phyloP scores from a whole-genome alignment of 106 monocot genomes.

The Hemerocallis citrina region DNA sequence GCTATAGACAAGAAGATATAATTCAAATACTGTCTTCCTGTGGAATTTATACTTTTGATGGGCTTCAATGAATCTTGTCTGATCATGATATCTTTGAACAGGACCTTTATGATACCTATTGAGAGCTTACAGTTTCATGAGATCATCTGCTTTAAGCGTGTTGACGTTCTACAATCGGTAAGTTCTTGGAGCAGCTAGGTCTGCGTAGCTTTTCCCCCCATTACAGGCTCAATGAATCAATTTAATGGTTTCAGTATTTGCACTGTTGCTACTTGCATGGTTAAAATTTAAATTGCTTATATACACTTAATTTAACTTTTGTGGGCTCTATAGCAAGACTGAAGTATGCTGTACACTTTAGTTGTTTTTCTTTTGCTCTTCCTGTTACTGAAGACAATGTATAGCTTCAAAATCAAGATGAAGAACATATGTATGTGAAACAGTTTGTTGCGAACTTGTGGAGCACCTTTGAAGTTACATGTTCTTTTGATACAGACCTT shows the following conservation, averaged over 20 bases:
- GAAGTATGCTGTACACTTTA: neutral
- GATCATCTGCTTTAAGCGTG: conserved; percentile 77
- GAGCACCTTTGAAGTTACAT: neutral
- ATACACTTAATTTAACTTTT: neutral
- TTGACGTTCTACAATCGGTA: conserved; percentile 57
- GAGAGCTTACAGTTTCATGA: conserved; percentile 75
- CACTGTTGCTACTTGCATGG: neutral
- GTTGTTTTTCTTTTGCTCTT: neutral
- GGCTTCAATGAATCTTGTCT: neutral
- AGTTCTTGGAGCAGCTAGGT: conserved; percentile 16
- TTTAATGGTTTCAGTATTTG: too few species aligned
- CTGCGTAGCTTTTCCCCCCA: neutral
- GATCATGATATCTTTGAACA: conserved; percentile 25
- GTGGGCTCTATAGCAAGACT: neutral
- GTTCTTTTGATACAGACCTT: too few species aligned
- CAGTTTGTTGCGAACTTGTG: neutral
- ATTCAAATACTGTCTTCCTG: too few species aligned
- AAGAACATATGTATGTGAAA: neutral
- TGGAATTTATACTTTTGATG: neutral
- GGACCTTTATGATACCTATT: conserved; percentile 65
- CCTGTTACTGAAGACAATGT: neutral
- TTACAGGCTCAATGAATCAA: too few species aligned
- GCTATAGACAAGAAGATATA: too few species aligned
- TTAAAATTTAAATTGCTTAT: neutral
- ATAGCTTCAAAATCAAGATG: neutral